Conservation (phyloP, 2,329 filamentous ascomycete genomes). For the Harringtonia lauricola region DNA sequence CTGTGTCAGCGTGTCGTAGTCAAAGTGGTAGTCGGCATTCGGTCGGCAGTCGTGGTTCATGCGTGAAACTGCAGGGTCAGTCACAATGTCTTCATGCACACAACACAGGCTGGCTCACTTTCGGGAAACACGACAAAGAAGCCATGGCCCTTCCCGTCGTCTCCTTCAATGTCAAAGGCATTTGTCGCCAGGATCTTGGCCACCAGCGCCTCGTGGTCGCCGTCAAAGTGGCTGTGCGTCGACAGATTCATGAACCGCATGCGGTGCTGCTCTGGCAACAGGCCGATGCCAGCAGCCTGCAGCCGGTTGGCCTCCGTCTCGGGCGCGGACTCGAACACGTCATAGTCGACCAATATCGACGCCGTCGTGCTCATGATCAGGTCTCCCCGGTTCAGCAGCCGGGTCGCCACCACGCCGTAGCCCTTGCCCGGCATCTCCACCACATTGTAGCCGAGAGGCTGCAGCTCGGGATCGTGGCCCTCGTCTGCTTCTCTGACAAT, state of each 20-base stretch:
- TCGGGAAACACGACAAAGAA: slow-evolving; percentile 28
- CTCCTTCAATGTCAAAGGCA: slow-evolving; percentile 25
- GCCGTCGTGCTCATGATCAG: slow-evolving; percentile 26
- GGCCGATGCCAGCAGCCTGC: slow-evolving; percentile 19
- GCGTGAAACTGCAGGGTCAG: slow-evolving; percentile 20
- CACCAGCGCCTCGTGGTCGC: slow-evolving; percentile 18
- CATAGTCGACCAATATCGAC: slow-evolving; percentile 28
- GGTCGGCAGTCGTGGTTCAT: slow-evolving; percentile 35
- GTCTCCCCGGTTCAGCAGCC: slow-evolving; percentile 23
- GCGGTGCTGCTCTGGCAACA: slow-evolving; percentile 20
- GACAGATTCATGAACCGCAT: slow-evolving; percentile 24
- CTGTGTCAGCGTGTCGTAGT: slow-evolving; percentile 25
- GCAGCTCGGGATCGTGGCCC: neutral
- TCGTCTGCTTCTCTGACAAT: slow-evolving; percentile 12
- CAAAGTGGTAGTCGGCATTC: slow-evolving; percentile 31
- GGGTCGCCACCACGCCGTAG: slow-evolving; percentile 24
- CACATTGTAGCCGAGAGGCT: slow-evolving; percentile 17
- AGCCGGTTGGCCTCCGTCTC: slow-evolving; percentile 17
- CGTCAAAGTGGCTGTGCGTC: slow-evolving; percentile 18
- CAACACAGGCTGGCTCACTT: slow-evolving; percentile 13
- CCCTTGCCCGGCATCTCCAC: slow-evolving; percentile 26
- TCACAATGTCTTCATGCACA: too few species aligned
- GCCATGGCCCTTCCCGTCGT: slow-evolving; percentile 16
- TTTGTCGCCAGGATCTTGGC: slow-evolving; percentile 26
- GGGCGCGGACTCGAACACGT: slow-evolving; percentile 20